Evolutionary conservation across 2,329 filamentous ascomycete species (phyloP).

Genomic region (Ophiostoma pallidulum): DNA sequence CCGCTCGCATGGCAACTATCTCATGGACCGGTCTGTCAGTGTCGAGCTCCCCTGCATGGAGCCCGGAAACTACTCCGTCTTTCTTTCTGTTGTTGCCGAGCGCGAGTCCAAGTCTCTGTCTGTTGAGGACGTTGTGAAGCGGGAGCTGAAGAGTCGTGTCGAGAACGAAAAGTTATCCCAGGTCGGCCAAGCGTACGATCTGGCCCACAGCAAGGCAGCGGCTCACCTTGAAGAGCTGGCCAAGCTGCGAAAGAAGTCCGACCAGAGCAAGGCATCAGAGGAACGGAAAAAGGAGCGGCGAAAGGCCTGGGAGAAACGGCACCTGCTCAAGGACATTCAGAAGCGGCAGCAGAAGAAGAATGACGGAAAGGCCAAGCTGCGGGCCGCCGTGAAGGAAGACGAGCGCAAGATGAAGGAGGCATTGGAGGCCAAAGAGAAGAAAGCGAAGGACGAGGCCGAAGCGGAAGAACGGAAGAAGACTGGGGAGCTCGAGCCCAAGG

Average conservation of each 20-base stretch:
- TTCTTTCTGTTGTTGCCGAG: conserved; percentile 63
- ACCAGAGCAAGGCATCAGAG: conserved; percentile 38
- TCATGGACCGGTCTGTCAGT: conserved; percentile 65
- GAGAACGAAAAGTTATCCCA: conserved; percentile 71
- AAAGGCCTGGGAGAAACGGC: conserved; percentile 29
- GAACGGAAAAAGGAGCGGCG: conserved; percentile 35
- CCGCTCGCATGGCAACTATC: conserved; percentile 42
- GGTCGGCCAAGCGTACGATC: conserved; percentile 60
- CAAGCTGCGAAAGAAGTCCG: conserved; percentile 36
- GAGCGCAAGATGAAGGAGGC: conserved; percentile 19
- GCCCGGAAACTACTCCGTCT: conserved; percentile 63
- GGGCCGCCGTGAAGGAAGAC: conserved; percentile 18
- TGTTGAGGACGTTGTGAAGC: conserved; percentile 59
- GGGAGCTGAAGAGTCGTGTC: conserved; percentile 49
- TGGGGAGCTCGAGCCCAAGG: conserved; percentile 19
- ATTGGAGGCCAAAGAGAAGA: conserved; percentile 17
- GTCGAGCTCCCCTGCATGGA: conserved; percentile 63
- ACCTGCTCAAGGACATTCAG: conserved; percentile 28
- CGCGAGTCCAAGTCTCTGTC: conserved; percentile 39
- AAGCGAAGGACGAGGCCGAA: conserved; percentile 17
- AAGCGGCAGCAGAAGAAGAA: conserved; percentile 33
- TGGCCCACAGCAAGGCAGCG: conserved; percentile 53
- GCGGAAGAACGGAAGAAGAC: conserved; percentile 18
- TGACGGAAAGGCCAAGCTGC: conserved; percentile 31
- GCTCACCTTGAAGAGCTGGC: conserved; percentile 32